These are phyloP conservation scores for Funneliformis mosseae DNA, from an alignment of 192 early-diverging fungal genomes.

Conservation along the genomic window DNA sequence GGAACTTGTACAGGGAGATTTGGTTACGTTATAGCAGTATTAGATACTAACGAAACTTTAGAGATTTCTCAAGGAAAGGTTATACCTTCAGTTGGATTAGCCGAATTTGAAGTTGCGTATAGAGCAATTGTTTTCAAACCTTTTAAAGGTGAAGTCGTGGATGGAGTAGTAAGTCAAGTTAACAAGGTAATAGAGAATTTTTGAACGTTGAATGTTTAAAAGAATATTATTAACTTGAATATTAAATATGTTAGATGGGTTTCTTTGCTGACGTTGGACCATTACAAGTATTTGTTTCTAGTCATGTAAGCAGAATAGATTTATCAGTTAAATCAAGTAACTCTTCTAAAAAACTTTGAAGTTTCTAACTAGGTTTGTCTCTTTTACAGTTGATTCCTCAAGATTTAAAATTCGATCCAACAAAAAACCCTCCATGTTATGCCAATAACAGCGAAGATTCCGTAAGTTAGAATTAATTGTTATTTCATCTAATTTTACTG, in stretches of 20 bases:
- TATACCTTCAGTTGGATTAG: conserved; percentile 74
- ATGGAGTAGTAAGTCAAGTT: conserved; percentile 86
- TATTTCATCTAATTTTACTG: conserved; percentile 13
- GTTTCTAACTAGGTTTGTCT: not conserved
- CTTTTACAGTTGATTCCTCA: conserved; percentile 75
- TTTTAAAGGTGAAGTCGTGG: conserved; percentile 95
- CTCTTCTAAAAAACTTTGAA: not conserved
- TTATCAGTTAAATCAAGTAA: not conserved
- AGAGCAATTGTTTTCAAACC: conserved; percentile 97
- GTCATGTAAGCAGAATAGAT: conserved; percentile 56
- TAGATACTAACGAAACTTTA: conserved; percentile 40
- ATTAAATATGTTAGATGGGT: conserved; percentile 65
- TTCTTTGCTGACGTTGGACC: conserved; percentile 96
- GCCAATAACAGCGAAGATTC: conserved; percentile 70
- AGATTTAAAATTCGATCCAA: conserved; percentile 90
- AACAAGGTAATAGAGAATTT: conserved; percentile 66
- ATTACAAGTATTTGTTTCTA: conserved; percentile 87
- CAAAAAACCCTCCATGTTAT: conserved; percentile 83
- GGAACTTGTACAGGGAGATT: conserved; percentile 91
- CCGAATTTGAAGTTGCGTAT: conserved; percentile 91
- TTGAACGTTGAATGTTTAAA: not conserved
- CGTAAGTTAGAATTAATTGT: conserved; percentile 36
- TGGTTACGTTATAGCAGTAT: conserved; percentile 91
- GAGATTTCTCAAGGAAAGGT: conserved; percentile 83
- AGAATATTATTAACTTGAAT: not conserved